A percentile compares a stretch with the other conserved stretches of the same genome.
Evolutionary conservation across 2,329 filamentous ascomycete species (phyloP).

Genomic region (Paracorniculantispora psalliotae): DNA sequence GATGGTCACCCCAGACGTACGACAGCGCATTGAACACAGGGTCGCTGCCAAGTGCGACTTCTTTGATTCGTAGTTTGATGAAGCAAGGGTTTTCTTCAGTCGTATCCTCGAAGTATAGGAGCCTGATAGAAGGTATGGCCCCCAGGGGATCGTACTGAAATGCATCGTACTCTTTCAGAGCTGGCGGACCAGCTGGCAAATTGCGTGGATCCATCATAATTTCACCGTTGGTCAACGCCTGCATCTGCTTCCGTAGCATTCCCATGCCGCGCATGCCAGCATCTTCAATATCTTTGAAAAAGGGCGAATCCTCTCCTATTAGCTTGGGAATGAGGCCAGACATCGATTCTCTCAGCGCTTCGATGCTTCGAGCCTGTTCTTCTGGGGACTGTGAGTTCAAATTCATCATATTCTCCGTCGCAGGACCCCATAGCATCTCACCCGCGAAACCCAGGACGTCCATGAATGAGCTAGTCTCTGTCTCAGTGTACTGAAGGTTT

Average conservation of each 20-base stretch:
- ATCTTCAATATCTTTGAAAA: neutral
- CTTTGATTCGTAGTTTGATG: neutral
- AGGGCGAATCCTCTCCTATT: neutral
- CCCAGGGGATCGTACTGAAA: neutral
- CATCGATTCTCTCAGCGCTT: neutral
- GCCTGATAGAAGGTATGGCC: neutral
- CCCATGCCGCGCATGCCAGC: neutral
- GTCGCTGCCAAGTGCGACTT: neutral
- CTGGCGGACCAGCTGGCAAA: neutral
- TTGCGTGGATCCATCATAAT: neutral
- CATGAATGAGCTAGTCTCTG: neutral
- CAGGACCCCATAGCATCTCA: neutral
- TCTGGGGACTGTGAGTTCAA: neutral
- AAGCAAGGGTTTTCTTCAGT: neutral
- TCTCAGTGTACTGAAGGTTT: neutral
- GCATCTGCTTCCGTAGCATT: neutral
- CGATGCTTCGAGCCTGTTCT: neutral
- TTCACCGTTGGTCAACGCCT: neutral
- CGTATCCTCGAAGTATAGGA: neutral
- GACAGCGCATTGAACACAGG: neutral
- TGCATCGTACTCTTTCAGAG: neutral
- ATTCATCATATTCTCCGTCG: neutral
- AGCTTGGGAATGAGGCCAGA: neutral
- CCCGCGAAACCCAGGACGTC: neutral
- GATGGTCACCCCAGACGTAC: conserved; percentile 4